phyloP scores from a whole-genome alignment of 805 yeast genomes.

The Jamesozyma lodderae region DNA sequence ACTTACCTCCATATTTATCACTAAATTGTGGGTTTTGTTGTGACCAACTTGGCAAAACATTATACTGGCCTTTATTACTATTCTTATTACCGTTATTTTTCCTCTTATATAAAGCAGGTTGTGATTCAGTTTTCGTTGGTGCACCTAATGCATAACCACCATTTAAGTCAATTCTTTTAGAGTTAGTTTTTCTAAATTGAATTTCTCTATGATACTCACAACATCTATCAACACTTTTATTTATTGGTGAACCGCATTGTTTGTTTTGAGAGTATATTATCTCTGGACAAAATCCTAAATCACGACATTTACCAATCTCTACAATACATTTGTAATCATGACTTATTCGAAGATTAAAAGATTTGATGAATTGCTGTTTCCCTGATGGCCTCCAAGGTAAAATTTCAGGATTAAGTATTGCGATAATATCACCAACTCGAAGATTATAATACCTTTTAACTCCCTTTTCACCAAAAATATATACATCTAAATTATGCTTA shows the following conservation, averaged over 20 bases:
- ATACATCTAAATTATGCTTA: slow-evolving; percentile 46
- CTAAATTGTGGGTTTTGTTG: slow-evolving; percentile 4
- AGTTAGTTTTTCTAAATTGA: slow-evolving; percentile 41
- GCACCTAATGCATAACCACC: slow-evolving; percentile 49
- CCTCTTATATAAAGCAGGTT: slow-evolving; percentile 3
- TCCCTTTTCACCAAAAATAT: slow-evolving; percentile 53
- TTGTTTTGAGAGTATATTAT: slow-evolving; percentile 41
- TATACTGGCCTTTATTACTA: not conserved
- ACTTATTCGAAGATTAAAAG: slow-evolving; percentile 49
- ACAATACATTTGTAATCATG: slow-evolving; percentile 45
- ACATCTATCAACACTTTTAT: slow-evolving; percentile 41
- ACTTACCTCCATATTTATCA: slow-evolving; percentile 6
- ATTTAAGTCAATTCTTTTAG: slow-evolving; percentile 71
- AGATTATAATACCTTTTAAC: slow-evolving; percentile 66
- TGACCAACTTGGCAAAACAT: slow-evolving; percentile 4
- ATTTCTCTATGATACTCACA: slow-evolving; percentile 70
- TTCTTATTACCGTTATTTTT: not conserved
- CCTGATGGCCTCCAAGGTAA: slow-evolving; percentile 31
- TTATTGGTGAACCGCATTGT: slow-evolving; percentile 53
- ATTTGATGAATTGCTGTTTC: slow-evolving; percentile 18
- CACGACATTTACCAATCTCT: slow-evolving; percentile 64
- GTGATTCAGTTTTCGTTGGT: slow-evolving; percentile 32
- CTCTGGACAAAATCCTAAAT: slow-evolving; percentile 60
- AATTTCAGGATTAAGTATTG: slow-evolving; percentile 65
- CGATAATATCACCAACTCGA: slow-evolving; percentile 63